Base-by-base conservation (phyloP, 129 eudicot genomes). In the Flaveria linearis region DNA sequence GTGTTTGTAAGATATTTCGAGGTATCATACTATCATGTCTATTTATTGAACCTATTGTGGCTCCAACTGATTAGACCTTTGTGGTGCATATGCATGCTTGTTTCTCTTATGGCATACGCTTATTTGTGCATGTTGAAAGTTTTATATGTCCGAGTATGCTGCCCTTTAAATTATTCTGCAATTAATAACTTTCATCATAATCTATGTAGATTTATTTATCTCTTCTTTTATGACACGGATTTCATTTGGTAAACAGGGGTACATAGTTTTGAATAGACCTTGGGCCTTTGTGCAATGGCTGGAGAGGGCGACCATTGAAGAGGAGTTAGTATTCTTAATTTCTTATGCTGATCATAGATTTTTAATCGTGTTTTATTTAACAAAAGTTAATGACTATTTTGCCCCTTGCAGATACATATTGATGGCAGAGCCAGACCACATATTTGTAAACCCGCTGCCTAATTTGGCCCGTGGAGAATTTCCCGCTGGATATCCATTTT, bases 271-370 rank as follows among this genome's bases (percentile, higher is more conserved):
- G 72, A 88, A 88, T 58, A 88, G 94, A 76, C 94, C 94, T 20
- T 88, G 94, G 94, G 94, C 94, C 64, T 88, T 88, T 84, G 94
- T 88, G 71, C 94, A 88, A 78, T 88, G 94, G 94, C 76, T 88
- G 76, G 87, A 82, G 60, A 82, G 81, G 80, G 90, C 85, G 66
- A 78, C 85, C 53, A 88, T 88, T 55, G 88, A 88, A 64, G 94
- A 88, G 57, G 94, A 88, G 90, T 88, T 73, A 84, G 90, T 63
- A 49, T 73, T 77, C 72, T 78, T 36, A 36, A 56, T 0, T 0
- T 36, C 41, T 36, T 36, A 36, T 65, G 26, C 20, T 68, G n/a
- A 47, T 67, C 20, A 16, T 14, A 49, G 3, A 43, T 73, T 78
- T 10, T 12, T 15, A 14, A 26, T 45, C 3, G 18, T 57, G 7